Conservation (phyloP, 2,329 filamentous ascomycete genomes). For the Elsinoe australis region DNA sequence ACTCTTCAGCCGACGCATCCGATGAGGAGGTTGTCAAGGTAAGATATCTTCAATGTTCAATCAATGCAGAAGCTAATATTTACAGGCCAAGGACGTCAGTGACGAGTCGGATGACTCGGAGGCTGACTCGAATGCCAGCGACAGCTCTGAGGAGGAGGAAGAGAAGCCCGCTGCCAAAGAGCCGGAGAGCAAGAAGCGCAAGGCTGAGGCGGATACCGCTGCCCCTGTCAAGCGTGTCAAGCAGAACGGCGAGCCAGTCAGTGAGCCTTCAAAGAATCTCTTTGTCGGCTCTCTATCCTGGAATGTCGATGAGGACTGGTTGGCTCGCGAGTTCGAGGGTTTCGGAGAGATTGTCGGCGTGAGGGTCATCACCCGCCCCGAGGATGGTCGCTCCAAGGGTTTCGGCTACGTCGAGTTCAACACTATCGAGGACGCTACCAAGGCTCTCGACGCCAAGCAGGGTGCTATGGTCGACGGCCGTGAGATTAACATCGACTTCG, state of each 20-base stretch:
- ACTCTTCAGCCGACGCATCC: constrained; percentile 18
- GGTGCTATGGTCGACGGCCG: constrained; percentile 67
- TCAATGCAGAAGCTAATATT: background rate
- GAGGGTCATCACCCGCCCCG: constrained; percentile 77
- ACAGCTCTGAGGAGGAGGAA: constrained; percentile 31
- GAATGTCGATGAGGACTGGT: constrained; percentile 77
- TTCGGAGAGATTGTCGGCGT: constrained; percentile 65
- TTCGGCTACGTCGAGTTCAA: constrained; percentile 91
- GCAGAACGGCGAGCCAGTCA: constrained; percentile 33
- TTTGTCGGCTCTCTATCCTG: constrained; percentile 89
- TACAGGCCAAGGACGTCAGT: constrained; percentile 21
- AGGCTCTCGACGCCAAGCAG: constrained; percentile 68
- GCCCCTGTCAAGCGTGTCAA: constrained; percentile 60
- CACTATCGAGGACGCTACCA: constrained; percentile 57
- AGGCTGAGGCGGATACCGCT: constrained; percentile 49
- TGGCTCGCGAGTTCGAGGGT: constrained; percentile 71
- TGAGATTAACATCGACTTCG: constrained; percentile 69
- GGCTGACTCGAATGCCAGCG: constrained; percentile 21
- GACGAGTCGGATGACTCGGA: constrained; percentile 20
- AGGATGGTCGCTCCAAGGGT: constrained; percentile 72
- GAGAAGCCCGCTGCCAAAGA: constrained; percentile 36
- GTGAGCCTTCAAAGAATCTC: constrained; percentile 55
- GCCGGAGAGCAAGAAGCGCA: constrained; percentile 55
- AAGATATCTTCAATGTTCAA: constrained; percentile 18
- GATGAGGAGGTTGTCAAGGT: constrained; percentile 32